A percentile compares a stretch with the other conserved stretches of the same genome.
These are phyloP conservation scores for Mycena latifolia DNA, from an alignment of 768 basidiomycete genomes.

Conservation along the genomic window DNA sequence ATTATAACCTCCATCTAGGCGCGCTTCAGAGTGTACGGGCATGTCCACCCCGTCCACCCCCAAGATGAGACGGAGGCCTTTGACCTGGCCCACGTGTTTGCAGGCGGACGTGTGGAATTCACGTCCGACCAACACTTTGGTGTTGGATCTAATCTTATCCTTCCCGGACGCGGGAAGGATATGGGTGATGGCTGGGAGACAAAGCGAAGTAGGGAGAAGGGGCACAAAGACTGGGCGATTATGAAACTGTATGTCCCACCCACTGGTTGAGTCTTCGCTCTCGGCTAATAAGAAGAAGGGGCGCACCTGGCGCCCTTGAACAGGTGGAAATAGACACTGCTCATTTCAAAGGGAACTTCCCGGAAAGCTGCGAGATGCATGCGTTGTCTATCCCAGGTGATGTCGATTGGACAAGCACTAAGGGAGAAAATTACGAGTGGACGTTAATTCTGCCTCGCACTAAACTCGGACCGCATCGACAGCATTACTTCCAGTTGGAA, in stretches of 20 bases:
- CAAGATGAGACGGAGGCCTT: slow-evolving; percentile 61
- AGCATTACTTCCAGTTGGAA: slow-evolving; percentile 90
- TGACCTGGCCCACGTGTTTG: slow-evolving; percentile 92
- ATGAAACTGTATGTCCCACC: slow-evolving; percentile 79
- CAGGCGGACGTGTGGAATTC: slow-evolving; percentile 86
- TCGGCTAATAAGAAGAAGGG: slow-evolving; percentile 57
- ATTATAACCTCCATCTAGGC: slow-evolving; percentile 63
- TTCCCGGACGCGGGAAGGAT: slow-evolving; percentile 92
- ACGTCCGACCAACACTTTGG: slow-evolving; percentile 98
- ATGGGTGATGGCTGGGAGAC: slow-evolving; percentile 99
- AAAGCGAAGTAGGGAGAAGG: slow-evolving; percentile 82
- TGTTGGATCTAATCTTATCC: slow-evolving; percentile 88
- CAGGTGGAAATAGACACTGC: slow-evolving; percentile 92
- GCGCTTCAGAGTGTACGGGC: slow-evolving; percentile 92
- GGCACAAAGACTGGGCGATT: slow-evolving; percentile 92
- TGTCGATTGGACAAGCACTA: slow-evolving; percentile 52
- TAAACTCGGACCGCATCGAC: slow-evolving; percentile 89
- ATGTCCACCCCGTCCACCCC: slow-evolving; percentile 76
- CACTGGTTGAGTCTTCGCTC: slow-evolving; percentile 2
- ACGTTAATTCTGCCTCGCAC: slow-evolving; percentile 77
- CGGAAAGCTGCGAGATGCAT: slow-evolving; percentile 73
- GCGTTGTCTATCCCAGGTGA: slow-evolving; percentile 46
- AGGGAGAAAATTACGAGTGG: slow-evolving; percentile 70
- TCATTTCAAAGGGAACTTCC: slow-evolving; percentile 93
- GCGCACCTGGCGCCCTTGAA: slow-evolving; percentile 78